These are phyloP conservation scores for Sporothrix pseudoabietina DNA, from an alignment of 2,329 filamentous ascomycete genomes.

Conservation along the genomic window DNA sequence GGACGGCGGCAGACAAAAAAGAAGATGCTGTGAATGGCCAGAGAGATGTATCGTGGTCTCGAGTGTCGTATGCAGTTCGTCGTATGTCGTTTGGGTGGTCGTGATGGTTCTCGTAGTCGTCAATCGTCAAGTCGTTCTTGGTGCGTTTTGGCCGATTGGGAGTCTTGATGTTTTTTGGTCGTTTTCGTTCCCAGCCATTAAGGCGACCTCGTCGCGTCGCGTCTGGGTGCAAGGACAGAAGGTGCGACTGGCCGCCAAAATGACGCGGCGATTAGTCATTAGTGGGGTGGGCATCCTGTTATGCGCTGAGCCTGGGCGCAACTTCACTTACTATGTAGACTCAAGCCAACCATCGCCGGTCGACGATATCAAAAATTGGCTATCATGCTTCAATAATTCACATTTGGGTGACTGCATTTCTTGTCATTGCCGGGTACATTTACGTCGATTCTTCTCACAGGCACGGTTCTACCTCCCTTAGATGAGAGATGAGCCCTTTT, in stretches of 20 bases:
- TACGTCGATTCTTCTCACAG: not conserved
- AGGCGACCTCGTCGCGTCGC: conserved; percentile 26
- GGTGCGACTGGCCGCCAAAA: conserved; percentile 1
- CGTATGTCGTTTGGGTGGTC: not conserved
- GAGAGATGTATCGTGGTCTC: not conserved
- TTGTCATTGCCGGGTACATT: not conserved
- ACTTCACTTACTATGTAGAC: not conserved
- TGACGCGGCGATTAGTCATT: conserved; percentile 26
- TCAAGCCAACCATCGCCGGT: not conserved
- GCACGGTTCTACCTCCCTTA: not conserved
- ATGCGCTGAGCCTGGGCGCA: not conserved
- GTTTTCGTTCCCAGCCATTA: not conserved
- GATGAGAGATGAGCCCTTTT: not conserved
- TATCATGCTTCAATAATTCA: not conserved
- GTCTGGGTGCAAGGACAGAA: conserved; percentile 11
- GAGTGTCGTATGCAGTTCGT: not conserved
- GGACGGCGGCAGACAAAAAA: not conserved
- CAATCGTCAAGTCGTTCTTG: not conserved
- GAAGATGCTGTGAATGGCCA: not conserved
- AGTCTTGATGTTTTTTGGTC: not conserved
- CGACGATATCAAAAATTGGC: not conserved
- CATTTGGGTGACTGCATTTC: too few species aligned
- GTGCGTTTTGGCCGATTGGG: not conserved
- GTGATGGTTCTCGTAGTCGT: not conserved
- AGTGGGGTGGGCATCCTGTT: not conserved